Evolutionary conservation across 2,329 filamentous ascomycete genomes (phyloP).

Genomic region (Fusarium sp.): DNA sequence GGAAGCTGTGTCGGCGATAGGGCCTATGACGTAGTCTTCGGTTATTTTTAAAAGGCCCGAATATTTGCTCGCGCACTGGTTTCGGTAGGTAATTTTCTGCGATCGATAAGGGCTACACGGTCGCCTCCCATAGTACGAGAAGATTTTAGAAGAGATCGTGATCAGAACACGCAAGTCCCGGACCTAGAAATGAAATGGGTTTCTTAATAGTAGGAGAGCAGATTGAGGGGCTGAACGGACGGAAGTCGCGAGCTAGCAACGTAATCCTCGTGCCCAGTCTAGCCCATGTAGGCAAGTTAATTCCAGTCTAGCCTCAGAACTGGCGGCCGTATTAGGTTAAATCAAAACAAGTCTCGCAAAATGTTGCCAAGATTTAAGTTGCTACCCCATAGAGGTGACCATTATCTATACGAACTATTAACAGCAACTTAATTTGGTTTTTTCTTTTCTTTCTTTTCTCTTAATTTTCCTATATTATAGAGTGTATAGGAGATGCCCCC

Average conservation of each 20-base stretch:
- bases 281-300: not conserved
- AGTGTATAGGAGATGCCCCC: no score
- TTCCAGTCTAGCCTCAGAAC: not conserved
- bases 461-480: no score
- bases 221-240: not conserved
- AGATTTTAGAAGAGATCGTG: not conserved
- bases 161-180: not conserved
- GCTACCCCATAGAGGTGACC: no score
- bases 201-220: not conserved
- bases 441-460: no score
- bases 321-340: not conserved
- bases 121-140: accelerated
- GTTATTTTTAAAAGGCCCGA: not conserved
- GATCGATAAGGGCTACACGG: not conserved
- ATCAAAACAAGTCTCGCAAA: not conserved
- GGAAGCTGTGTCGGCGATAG: not conserved
- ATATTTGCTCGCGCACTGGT: not conserved
- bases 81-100: not conserved
- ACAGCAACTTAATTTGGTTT: no score
- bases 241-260: not conserved
- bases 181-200: not conserved
- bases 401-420: no score
- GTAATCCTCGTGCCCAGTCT: not conserved
- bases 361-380: not conserved
- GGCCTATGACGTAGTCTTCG: not conserved